Evolutionary conservation across 768 basidiomycete species (phyloP).

Genomic region (Mrakia gelida): DNA sequence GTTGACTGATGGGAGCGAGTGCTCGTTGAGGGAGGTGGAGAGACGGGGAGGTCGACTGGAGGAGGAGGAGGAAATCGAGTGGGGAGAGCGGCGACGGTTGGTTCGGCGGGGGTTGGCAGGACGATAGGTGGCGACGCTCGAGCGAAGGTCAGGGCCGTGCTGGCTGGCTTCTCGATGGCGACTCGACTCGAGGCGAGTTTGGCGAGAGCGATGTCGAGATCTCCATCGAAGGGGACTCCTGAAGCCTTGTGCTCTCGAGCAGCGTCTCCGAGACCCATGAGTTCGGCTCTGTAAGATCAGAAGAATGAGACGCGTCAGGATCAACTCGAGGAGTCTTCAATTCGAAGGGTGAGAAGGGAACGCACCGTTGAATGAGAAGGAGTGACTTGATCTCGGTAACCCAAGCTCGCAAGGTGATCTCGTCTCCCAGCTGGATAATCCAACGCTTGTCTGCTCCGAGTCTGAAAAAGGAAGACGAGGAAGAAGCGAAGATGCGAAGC

Average conservation of each 20-base stretch:
- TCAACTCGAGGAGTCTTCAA: background rate
- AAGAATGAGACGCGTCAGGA: background rate
- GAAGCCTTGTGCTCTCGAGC: conserved; percentile 10
- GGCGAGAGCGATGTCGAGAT: conserved; percentile 14
- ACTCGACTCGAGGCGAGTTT: conserved; percentile 8
- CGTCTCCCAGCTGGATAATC: background rate
- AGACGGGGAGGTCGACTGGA: too few species aligned
- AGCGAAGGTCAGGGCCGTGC: background rate
- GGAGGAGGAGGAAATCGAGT: too few species aligned
- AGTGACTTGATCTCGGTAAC: conserved; percentile 14
- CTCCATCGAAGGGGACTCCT: background rate
- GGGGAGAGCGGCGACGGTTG: background rate
- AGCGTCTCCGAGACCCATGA: conserved; percentile 9
- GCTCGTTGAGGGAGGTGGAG: background rate
- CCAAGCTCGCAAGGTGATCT: background rate
- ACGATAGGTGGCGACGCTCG: background rate
- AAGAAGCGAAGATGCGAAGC: background rate
- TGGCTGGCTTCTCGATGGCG: background rate
- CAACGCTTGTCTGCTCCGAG: background rate
- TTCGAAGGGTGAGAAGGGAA: background rate
- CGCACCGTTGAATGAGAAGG: conserved; percentile 10
- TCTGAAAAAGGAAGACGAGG: background rate
- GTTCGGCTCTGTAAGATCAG: background rate
- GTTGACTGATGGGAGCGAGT: background rate
- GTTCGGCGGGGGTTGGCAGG: background rate